These are phyloP conservation scores for Tylopilus subfusipes DNA, from an alignment of 768 basidiomycete genomes.

Conservation along the genomic window DNA sequence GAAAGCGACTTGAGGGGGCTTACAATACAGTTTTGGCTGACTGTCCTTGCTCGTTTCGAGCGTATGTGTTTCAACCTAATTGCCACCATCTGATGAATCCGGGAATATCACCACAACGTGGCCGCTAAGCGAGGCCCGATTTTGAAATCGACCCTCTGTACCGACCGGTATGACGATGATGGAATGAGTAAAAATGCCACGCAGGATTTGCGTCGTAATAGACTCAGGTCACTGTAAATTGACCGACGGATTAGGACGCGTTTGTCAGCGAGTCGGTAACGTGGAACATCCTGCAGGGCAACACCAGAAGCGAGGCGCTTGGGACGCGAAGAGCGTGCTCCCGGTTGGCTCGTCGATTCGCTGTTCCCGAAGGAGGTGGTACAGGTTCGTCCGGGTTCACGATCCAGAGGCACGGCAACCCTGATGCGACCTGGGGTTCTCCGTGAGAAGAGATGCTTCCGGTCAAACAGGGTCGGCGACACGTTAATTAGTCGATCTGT, in stretches of 20 bases:
- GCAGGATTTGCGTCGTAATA: background rate
- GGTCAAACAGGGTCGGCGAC: slow-evolving; percentile 5
- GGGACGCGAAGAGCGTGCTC: too few species aligned
- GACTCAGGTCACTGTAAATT: background rate
- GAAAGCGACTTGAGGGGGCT: background rate
- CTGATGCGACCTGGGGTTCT: too few species aligned
- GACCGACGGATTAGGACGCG: background rate
- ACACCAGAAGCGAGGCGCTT: too few species aligned
- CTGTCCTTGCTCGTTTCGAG: background rate
- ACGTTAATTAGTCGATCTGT: slow-evolving; percentile 11
- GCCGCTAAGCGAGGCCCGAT: too few species aligned
- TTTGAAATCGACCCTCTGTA: background rate
- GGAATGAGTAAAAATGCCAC: background rate
- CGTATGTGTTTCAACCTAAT: background rate
- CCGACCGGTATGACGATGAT: background rate
- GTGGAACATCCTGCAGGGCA: too few species aligned
- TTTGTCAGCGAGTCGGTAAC: background rate
- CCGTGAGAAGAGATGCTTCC: background rate
- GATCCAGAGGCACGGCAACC: slow-evolving; percentile 9
- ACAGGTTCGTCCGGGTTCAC: too few species aligned
- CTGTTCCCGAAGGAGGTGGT: too few species aligned
- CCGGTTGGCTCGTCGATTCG: too few species aligned
- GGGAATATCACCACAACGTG: background rate
- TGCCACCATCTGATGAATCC: background rate
- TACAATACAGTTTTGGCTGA: too few species aligned